These are phyloP conservation scores for Talaromyces proteolyticus DNA, from an alignment of 495 filamentous ascomycete species.

Conservation along the genomic window DNA sequence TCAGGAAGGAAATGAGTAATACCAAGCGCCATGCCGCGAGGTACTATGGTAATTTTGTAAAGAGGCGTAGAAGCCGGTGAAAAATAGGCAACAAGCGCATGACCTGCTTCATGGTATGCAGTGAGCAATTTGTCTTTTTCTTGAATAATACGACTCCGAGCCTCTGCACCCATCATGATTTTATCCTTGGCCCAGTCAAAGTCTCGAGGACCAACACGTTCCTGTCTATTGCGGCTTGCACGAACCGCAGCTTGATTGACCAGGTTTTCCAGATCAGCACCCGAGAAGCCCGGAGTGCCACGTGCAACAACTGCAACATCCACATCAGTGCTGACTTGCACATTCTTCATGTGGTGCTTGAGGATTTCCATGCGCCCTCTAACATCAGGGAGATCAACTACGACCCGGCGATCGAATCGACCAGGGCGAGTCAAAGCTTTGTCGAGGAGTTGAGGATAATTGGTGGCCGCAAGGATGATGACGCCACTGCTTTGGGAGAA, in stretches of 20 bases:
- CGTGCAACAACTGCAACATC: conserved; percentile 77
- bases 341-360: conserved; percentile 83
- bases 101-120: conserved; percentile 95
- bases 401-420: conserved; percentile 88
- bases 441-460: conserved; percentile 90
- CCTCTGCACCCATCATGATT: conserved; percentile 95
- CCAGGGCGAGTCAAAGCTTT: conserved; percentile 92
- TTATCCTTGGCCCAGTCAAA: conserved; percentile 98
- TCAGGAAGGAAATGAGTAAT: conserved; percentile 80
- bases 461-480: conserved; percentile 92
- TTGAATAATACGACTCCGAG: conserved; percentile 78
- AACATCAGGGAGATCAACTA: conserved; percentile 89
- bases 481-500: conserved; percentile 92
- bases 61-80: conserved; percentile 66
- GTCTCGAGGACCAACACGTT: conserved; percentile 67
- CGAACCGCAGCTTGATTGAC: conserved; percentile 94
- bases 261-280: conserved; percentile 91
- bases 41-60: conserved; percentile 96
- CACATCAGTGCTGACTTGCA: conserved; percentile 71
- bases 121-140: conserved; percentile 84
- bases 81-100: conserved; percentile 83
- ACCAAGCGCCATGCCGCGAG: conserved; percentile 78
- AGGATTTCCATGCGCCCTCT: conserved; percentile 89
- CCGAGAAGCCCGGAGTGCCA: conserved; percentile 86
- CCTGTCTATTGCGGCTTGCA: conserved; percentile 73